These are phyloP conservation scores for Solanum medicagineum DNA, from an alignment of 257 asterid species.

Conservation along the genomic window DNA sequence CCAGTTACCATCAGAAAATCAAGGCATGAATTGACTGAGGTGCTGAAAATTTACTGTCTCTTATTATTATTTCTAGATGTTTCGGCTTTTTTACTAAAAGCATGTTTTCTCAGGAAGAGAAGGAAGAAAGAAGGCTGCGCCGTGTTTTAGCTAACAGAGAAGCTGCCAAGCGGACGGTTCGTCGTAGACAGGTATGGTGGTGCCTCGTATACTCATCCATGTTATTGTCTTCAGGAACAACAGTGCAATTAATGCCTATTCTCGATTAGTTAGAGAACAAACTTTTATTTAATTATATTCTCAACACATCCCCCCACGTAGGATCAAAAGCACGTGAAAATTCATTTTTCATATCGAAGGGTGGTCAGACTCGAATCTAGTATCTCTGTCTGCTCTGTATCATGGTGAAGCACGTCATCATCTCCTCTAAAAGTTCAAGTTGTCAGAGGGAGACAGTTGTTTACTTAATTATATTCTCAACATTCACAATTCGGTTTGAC, in stretches of 20 bases:
- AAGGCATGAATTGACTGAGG: constrained; percentile 36
- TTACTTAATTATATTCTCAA: no score
- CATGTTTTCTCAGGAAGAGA: constrained; percentile 41
- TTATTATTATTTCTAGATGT: background rate
- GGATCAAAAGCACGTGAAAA: no score
- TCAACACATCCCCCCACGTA: background rate
- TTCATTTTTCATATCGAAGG: no score
- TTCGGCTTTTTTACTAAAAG: background rate
- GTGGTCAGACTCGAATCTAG: no score
- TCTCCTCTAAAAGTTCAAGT: no score
- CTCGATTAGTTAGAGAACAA: background rate
- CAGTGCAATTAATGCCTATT: background rate
- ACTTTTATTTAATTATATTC: background rate
- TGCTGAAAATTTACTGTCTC: background rate
- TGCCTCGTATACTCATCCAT: background rate
- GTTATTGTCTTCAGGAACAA: background rate
- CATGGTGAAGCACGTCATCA: no score
- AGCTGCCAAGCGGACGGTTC: constrained; percentile 76
- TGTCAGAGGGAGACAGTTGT: no score
- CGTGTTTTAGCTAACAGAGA: constrained; percentile 83
- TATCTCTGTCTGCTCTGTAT: no score
- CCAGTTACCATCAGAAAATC: constrained; percentile 17
- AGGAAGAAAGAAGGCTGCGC: constrained; percentile 40
- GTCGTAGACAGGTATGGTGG: constrained; percentile 57
- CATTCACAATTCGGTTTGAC: no score